Conservation (phyloP, 2,329 filamentous ascomycete genomes). For the Chaetothyriales sp. region DNA sequence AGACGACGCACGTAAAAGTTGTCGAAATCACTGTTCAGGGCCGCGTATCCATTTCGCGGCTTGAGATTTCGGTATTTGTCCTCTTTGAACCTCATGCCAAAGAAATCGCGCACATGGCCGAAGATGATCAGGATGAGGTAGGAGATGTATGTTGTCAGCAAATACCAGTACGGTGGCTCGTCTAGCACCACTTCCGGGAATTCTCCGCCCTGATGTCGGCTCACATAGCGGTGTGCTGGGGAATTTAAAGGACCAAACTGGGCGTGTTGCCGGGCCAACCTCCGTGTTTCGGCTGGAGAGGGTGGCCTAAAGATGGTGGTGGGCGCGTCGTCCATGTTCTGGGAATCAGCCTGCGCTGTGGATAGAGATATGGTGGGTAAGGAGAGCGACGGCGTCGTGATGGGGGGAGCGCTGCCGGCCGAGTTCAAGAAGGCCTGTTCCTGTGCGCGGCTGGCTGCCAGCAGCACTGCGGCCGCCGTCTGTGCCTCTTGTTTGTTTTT, state of each 20-base stretch:
- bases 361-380: conserved; percentile 86
- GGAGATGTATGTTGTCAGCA: conserved; percentile 95
- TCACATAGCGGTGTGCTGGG: conserved; percentile 72
- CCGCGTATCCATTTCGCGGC: conserved; percentile 75
- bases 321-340: conserved; percentile 55
- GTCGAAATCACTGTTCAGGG: conserved; percentile 94
- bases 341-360: conserved; percentile 62
- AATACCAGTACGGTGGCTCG: conserved; percentile 90
- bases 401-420: conserved; percentile 37
- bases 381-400: conserved; percentile 57
- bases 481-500: conserved; percentile 51
- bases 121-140: conserved; percentile 92
- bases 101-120: conserved; percentile 91
- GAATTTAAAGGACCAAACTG: conserved; percentile 81
- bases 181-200: conserved; percentile 79
- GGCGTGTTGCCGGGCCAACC: conserved; percentile 62
- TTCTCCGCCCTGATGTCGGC: conserved; percentile 65
- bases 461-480: conserved; percentile 43
- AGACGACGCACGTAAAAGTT: conserved; percentile 91
- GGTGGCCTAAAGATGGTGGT: conserved; percentile 80
- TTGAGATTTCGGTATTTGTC: conserved; percentile 75
- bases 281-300: conserved; percentile 64
- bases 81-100: conserved; percentile 85
- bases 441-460: conserved; percentile 47
- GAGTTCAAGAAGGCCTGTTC: conserved; percentile 47